A percentile compares a stretch with the other conserved stretches of the same genome.
Conservation (phyloP, 768 basidiomycete genomes). For the Tricholoma furcatifolium region DNA sequence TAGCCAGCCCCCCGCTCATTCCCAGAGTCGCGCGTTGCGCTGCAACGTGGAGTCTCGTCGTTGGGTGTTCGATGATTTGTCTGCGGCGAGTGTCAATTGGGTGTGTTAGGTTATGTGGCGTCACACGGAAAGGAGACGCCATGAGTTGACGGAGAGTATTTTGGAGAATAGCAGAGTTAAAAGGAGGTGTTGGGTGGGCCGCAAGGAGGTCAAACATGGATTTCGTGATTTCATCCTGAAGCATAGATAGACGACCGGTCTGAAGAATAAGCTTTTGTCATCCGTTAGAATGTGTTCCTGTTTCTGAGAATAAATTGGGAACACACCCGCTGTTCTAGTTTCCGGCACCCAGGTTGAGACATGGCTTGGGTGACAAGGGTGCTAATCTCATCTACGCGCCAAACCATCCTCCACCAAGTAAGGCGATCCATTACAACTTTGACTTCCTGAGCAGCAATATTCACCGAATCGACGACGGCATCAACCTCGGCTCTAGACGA, state of each 20-base stretch:
- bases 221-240: slow-evolving; percentile 43
- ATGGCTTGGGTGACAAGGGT: slow-evolving; percentile 35
- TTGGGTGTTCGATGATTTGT: slow-evolving; percentile 57
- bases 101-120: slow-evolving; percentile 41
- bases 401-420: slow-evolving; percentile 46
- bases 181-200: slow-evolving; percentile 34
- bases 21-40: slow-evolving; percentile 58
- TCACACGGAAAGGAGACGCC: slow-evolving; percentile 43
- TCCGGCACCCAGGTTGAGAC: slow-evolving; percentile 39
- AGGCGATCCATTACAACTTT: slow-evolving; percentile 38
- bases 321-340: slow-evolving; percentile 50
- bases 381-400: slow-evolving; percentile 47
- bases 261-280: slow-evolving; percentile 58
- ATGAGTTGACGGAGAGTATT: slow-evolving; percentile 58
- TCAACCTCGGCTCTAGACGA: slow-evolving; percentile 18
- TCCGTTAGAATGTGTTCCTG: neutral
- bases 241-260: slow-evolving; percentile 52
- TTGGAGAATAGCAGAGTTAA: slow-evolving; percentile 54
- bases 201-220: slow-evolving; percentile 40
- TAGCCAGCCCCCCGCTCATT: slow-evolving; percentile 45
- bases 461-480: slow-evolving; percentile 36
- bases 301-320: neutral
- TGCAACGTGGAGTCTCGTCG: slow-evolving; percentile 57
- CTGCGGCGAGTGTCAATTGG: slow-evolving; percentile 51
- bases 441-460: slow-evolving; percentile 36